These are phyloP conservation scores for Rosa persica DNA, from an alignment of 306 rosid species.

Conservation along the genomic window DNA sequence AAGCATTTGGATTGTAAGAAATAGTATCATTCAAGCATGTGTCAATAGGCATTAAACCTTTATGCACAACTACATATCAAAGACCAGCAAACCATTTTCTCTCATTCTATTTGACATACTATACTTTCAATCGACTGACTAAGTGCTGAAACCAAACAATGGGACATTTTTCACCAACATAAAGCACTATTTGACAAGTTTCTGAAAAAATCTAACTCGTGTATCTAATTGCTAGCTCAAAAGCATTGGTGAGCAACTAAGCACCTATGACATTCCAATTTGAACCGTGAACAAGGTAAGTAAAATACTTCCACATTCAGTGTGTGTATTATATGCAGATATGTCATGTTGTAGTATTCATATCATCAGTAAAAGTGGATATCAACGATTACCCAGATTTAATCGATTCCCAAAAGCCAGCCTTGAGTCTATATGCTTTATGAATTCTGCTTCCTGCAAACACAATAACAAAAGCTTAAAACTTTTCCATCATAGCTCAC, in stretches of 20 bases:
- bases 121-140: background rate
- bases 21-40: background rate
- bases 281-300: background rate
- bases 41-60: background rate
- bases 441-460: slow-evolving; percentile 56
- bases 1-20: background rate
- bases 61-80: background rate
- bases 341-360: background rate
- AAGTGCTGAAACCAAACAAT: background rate
- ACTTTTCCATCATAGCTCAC: background rate
- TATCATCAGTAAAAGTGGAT: slow-evolving; percentile 2
- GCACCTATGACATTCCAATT: background rate
- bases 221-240: background rate
- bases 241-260: background rate
- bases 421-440: slow-evolving; percentile 53
- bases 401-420: slow-evolving; percentile 92
- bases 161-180: background rate
- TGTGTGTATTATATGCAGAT: background rate
- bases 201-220: background rate
- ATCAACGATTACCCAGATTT: slow-evolving; percentile 74
- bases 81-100: background rate
- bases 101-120: background rate
- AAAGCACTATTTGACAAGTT: background rate
- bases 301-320: background rate
- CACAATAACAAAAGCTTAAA: background rate